Evolutionary conservation across 192 early-diverging fungal genomes (phyloP).

Genomic region (Radiomyces spectabilis): DNA sequence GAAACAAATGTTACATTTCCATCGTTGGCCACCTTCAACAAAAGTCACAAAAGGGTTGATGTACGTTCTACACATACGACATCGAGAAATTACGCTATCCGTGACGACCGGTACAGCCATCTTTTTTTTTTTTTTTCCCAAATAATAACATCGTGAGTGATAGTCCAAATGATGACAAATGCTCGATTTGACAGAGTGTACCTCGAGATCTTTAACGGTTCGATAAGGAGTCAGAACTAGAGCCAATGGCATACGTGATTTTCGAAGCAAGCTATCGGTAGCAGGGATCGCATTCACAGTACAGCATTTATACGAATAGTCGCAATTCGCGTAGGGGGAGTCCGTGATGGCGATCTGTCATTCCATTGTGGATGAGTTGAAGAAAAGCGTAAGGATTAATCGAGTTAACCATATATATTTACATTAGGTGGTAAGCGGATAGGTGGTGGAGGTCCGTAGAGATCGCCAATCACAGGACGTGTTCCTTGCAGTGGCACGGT

Average conservation of each 20-base stretch:
- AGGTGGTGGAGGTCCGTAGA: conserved; percentile 35
- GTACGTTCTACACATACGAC: conserved; percentile 89
- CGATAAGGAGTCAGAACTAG: conserved; percentile 85
- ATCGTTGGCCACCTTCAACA: conserved; percentile 89
- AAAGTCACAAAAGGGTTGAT: conserved; percentile 95
- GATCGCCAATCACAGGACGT: conserved; percentile 36
- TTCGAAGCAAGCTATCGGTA: conserved; percentile 69
- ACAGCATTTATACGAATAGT: conserved; percentile 74
- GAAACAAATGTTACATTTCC: conserved; percentile 95
- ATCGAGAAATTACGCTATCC: conserved; percentile 85
- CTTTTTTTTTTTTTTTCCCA: neutral
- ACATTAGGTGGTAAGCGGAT: conserved; percentile 46
- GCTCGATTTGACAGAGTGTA: too few species aligned
- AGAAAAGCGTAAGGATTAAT: too few species aligned
- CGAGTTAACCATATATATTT: conserved; percentile 16
- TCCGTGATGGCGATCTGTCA: conserved; percentile 44
- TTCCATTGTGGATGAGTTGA: too few species aligned
- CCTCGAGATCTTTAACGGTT: conserved; percentile 64
- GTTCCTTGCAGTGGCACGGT: conserved; percentile 40
- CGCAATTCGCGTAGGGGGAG: conserved; percentile 53
- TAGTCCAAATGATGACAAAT: too few species aligned
- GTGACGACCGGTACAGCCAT: conserved; percentile 72
- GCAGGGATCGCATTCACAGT: conserved; percentile 88
- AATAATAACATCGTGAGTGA: conserved; percentile 3
- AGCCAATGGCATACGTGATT: conserved; percentile 85